Evolutionary conservation across 2,329 filamentous ascomycete genomes (phyloP).

Genomic region (Sporothrix pallida): DNA sequence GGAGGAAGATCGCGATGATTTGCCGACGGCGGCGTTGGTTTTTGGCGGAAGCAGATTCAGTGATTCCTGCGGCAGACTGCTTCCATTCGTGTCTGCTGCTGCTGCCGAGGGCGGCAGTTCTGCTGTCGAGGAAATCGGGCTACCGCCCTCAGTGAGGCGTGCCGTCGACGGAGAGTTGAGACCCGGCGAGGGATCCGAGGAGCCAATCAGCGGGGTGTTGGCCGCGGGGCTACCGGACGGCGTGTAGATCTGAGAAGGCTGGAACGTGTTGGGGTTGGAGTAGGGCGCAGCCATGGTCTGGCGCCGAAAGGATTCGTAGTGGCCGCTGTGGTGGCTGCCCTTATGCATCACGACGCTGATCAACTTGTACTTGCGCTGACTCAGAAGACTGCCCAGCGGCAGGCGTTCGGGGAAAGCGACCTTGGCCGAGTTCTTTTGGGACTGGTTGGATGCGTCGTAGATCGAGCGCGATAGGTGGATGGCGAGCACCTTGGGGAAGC

Average conservation of each 20-base stretch:
- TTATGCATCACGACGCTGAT: constrained; percentile 91
- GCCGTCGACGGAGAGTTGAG: not conserved
- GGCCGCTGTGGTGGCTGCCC: constrained; percentile 92
- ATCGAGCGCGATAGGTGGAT: constrained; percentile 94
- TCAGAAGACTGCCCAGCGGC: constrained; percentile 77
- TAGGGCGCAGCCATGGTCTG: constrained; percentile 81
- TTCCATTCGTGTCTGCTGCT: not conserved
- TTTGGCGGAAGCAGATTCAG: not conserved
- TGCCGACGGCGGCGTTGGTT: not conserved
- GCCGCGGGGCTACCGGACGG: constrained; percentile 60
- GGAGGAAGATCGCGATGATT: constrained; percentile 18
- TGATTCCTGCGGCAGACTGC: not conserved
- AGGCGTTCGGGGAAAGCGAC: constrained; percentile 90
- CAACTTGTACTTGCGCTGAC: constrained; percentile 80
- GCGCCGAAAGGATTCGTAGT: constrained; percentile 94
- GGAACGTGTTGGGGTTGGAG: constrained; percentile 81
- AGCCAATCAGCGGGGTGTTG: constrained; percentile 52
- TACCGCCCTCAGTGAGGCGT: constrained; percentile 41
- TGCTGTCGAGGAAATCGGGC: constrained; percentile 54
- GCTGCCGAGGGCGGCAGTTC: constrained; percentile 50
- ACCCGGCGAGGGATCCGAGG: constrained; percentile 9
- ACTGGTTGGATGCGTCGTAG: constrained; percentile 76
- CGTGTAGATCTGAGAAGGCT: constrained; percentile 75
- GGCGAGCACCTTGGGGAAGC: constrained; percentile 87
- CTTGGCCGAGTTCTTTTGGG: constrained; percentile 92